Evolutionary conservation across 139 green algal species (phyloP), one percentile per base, ranked within the genome.

Genomic region (Raphidocelis subcapitata): DNA sequence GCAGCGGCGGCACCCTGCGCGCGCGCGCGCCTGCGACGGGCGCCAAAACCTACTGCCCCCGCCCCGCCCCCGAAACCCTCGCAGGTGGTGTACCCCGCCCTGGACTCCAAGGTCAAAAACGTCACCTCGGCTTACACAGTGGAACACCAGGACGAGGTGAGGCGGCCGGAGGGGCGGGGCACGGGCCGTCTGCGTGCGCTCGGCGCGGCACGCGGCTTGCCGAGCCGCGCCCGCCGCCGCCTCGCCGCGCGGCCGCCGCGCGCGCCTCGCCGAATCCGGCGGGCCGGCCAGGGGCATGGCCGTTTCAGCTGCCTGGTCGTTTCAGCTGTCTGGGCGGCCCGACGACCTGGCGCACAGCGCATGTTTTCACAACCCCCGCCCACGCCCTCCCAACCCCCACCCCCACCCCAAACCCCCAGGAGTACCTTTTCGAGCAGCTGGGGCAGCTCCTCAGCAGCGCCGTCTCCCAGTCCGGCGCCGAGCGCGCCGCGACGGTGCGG

Each of bases 41-140:
- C 15, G 41, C 41, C 8, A 20, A 49, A 8, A 12, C 41, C 37
- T 70, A 18, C 5, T 70, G 16, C 44, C 49, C 51, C 37, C 8
- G 47, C 28, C 28, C 29, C 26, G 10, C 5, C 35, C 26, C 5
- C 62, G 10, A 10, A n/a, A 23, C 51, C 31, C 49, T 0, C 68
- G 26, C 87, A 97, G 92, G 90, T 97, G 0, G 82, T 97, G 3
- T 97, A 97, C 71, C 93, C 93, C 10, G 91, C 90, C 0, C 72
- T 97, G 14, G 91, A 97, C 37, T 75, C 81, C 12, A 96, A 97
- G 46, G 91, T 98, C 8, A 85, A 83, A n/a, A 98, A 98, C 67
- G 93, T 98, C 0, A 97, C 93, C 0, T 66, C 84, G 21, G 86
- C 88, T 0, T 98, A 98, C 79, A 88, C 76, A 24, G 90, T 97